Conservation (phyloP, 805 yeast genomes). For the Saccharomycopsis sp. region DNA sequence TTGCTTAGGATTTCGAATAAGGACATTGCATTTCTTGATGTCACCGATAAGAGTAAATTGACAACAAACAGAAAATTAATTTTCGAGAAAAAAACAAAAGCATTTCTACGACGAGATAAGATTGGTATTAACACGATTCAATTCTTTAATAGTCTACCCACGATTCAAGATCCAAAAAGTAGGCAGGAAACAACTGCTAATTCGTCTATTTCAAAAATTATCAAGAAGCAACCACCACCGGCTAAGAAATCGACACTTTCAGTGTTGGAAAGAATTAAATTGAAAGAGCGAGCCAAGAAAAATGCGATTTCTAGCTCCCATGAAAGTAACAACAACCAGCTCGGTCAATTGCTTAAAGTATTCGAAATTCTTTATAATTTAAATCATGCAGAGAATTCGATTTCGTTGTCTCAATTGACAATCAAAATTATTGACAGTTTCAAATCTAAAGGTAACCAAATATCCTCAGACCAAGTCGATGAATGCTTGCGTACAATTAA, state of each 20-base stretch:
- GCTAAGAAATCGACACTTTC: not conserved
- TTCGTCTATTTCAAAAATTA: not conserved
- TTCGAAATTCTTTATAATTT: constrained; percentile 16
- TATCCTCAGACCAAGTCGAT: not conserved
- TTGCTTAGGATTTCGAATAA: not conserved
- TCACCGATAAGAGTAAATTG: not conserved
- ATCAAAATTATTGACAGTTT: constrained; percentile 13
- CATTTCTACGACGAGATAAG: not conserved
- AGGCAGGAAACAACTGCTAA: not conserved
- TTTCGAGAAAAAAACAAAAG: not conserved
- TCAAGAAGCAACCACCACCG: not conserved
- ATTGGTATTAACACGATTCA: not conserved
- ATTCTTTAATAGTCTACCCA: not conserved
- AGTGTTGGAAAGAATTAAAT: constrained; percentile 12
- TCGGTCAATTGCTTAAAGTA: constrained; percentile 2
- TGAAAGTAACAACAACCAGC: too few species aligned
- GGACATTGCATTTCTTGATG: not conserved
- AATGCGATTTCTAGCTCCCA: not conserved
- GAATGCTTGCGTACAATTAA: not conserved
- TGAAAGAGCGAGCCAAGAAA: constrained; percentile 11
- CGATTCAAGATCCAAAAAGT: not conserved
- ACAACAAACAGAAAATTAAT: not conserved
- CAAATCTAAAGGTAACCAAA: not conserved
- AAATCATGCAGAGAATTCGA: constrained; percentile 6
- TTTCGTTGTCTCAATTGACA: constrained; percentile 1